These are phyloP conservation scores for Dovyalis caffra DNA, from an alignment of 345 rosid species.

Conservation along the genomic window DNA sequence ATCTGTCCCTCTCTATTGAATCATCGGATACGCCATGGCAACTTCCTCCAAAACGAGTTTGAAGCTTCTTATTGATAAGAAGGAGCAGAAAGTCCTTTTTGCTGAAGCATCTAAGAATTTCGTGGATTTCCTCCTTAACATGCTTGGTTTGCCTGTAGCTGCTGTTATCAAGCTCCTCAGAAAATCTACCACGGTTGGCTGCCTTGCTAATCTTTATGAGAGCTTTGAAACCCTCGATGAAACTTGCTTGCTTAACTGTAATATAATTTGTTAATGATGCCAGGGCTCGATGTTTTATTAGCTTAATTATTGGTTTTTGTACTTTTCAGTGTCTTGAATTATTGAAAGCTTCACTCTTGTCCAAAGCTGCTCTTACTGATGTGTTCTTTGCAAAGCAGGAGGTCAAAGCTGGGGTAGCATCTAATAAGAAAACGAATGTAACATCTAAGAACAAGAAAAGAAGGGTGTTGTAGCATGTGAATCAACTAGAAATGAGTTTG, in stretches of 20 bases:
- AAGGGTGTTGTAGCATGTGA: too few relatives aligned
- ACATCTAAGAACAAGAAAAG: too few relatives aligned
- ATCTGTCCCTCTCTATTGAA: too few relatives aligned
- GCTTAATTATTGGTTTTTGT: too few relatives aligned
- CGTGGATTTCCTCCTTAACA: not conserved
- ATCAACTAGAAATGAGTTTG: too few relatives aligned
- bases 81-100: slow-evolving; percentile 10
- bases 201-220: not conserved
- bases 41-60: not conserved
- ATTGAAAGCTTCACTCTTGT: not conserved
- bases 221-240: too few relatives aligned
- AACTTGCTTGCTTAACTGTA: not conserved
- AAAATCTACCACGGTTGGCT: not conserved
- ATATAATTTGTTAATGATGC: too few relatives aligned
- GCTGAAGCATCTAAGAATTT: slow-evolving; percentile 2
- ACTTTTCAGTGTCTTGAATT: not conserved
- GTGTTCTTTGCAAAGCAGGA: not conserved
- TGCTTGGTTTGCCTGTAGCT: not conserved
- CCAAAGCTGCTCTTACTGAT: not conserved
- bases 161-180: not conserved
- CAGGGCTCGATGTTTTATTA: too few relatives aligned
- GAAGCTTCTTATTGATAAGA: not conserved
- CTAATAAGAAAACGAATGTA: too few relatives aligned
- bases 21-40: too few relatives aligned
- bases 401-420: not conserved